Evolutionary conservation across 345 rosid genomes (phyloP).

Genomic region (Eucalyptus globulus): DNA sequence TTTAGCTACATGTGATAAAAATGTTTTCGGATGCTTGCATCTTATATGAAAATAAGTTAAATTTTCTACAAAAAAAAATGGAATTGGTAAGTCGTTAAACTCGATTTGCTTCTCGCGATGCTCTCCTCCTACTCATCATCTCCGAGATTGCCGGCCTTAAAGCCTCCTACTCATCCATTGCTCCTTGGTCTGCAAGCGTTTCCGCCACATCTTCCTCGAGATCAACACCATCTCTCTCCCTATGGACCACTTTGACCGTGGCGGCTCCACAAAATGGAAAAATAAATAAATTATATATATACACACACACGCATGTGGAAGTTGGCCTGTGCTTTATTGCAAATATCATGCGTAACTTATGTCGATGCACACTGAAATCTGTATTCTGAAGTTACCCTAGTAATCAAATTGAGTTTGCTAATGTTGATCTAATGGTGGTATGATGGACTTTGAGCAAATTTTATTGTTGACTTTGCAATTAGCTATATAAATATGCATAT

Average conservation of each 20-base stretch:
- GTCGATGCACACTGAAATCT: background rate
- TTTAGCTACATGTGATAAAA: accelerated
- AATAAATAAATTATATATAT: too few relatives aligned
- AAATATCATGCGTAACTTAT: background rate
- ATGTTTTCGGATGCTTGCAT: too few relatives aligned
- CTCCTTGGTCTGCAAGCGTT: background rate
- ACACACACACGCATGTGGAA: background rate
- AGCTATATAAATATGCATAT: background rate
- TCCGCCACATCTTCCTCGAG: background rate
- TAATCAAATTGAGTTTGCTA: background rate
- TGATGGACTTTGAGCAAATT: background rate
- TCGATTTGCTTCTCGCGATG: too few relatives aligned
- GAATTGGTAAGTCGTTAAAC: too few relatives aligned
- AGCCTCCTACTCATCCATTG: background rate
- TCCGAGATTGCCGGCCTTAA: background rate
- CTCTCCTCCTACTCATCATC: background rate
- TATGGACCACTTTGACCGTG: background rate
- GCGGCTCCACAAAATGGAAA: background rate
- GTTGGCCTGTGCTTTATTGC: background rate
- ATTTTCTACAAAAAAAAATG: accelerated
- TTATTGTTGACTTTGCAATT: background rate
- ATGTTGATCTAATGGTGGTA: background rate
- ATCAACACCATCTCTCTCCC: background rate
- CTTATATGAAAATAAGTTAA: too few relatives aligned
- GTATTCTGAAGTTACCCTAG: background rate